Base-by-base conservation (phyloP, 257 asterid species). In the Datura wrightii region DNA sequence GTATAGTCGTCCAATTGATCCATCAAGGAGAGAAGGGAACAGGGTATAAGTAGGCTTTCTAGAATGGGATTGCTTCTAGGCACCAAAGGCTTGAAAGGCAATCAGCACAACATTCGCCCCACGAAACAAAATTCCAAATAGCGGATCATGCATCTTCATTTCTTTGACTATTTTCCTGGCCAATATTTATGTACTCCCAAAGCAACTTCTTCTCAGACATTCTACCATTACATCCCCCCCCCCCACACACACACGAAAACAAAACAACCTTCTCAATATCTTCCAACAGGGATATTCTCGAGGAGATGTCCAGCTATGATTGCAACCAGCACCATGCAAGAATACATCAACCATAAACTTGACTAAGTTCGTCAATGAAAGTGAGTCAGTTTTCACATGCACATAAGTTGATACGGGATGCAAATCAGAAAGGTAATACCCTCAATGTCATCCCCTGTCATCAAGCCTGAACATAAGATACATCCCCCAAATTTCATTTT, bases 331-430 rank as follows among this genome's bases (percentile, higher is more conserved):
- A 63, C 44, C 71, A 34, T 5, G 71, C 44, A 63, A 63, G 15
- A 60, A 60, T 24, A 60, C 67, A 60, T 60, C 67, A 60, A 60
- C 67, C 67, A 60, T 60, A 60, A 60, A 60, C 34, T 60, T 60
- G 37, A 9, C 37, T 9, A 60, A 10, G 15, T 8, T 59, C 67
- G 9, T 59, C 37, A 59, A 59, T 59, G 6, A 19, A 59, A 59
- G 67, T 19, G 14, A 60, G 11, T 63, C 71, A 63, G 44, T 63
- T 63, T 63, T 31, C 71, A 63, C 41, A 31, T 65, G n/a, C 10
- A 6, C 72, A 65, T 34, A 14, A 65, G 44, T 36, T 65, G 72
- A 65, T 34, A 65, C 34, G n/a, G 72, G 46, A 34, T 65, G 42
- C 46, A 65, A 65, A 65, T 65, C 18, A 65, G 72, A 31, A 63